Conservation (phyloP, 805 yeast genomes). For the Candida morakotiae region DNA sequence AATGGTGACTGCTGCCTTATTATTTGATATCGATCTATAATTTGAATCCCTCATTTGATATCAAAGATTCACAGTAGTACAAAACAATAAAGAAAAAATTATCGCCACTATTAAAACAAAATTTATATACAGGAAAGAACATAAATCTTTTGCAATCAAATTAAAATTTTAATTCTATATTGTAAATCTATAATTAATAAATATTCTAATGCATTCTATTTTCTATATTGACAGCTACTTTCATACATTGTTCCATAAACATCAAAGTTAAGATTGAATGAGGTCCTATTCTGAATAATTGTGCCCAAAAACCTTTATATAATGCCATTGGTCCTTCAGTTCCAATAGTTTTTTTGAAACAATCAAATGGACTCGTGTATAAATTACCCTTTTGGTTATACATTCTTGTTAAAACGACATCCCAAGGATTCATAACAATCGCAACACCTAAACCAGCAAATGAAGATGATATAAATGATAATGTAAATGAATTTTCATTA, state of each 20-base stretch:
- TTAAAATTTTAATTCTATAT: not conserved
- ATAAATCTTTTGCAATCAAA: not conserved
- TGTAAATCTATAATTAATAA: not conserved
- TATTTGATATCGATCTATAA: slow-evolving; percentile 70
- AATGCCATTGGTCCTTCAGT: slow-evolving; percentile 85
- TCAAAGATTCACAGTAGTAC: not conserved
- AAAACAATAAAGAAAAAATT: not conserved
- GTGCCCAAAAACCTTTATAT: slow-evolving; percentile 95
- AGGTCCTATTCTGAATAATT: slow-evolving; percentile 87
- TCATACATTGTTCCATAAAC: slow-evolving; percentile 94
- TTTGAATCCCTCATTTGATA: slow-evolving; percentile 80
- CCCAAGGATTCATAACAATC: slow-evolving; percentile 96
- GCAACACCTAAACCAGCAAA: slow-evolving; percentile 90
- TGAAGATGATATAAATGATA: slow-evolving; percentile 72
- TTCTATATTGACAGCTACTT: slow-evolving; percentile 38
- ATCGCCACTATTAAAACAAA: slow-evolving; percentile 1
- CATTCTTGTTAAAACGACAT: slow-evolving; percentile 89
- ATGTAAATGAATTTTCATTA: slow-evolving; percentile 54
- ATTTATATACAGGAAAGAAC: not conserved
- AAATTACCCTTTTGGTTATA: slow-evolving; percentile 90
- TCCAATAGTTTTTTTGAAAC: slow-evolving; percentile 75
- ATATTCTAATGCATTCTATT: not conserved
- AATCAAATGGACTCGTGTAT: slow-evolving; percentile 85
- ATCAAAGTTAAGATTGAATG: slow-evolving; percentile 88
- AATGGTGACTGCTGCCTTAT: slow-evolving; percentile 89